phyloP scores from a whole-genome alignment of 495 filamentous ascomycete species.

The Xylaria sp. region DNA sequence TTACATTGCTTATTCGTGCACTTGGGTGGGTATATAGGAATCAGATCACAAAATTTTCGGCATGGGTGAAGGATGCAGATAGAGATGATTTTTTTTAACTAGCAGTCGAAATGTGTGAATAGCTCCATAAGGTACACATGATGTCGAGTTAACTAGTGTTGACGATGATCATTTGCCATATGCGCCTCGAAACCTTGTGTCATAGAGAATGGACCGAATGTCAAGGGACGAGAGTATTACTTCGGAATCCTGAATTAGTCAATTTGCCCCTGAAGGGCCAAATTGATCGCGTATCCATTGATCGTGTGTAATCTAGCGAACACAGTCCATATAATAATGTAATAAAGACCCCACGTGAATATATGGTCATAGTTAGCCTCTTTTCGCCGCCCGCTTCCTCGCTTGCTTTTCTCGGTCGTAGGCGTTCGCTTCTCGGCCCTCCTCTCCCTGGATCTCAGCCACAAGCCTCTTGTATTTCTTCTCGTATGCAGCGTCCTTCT shows the following conservation, averaged over 20 bases:
- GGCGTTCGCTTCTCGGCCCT: constrained; percentile 81
- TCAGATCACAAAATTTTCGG: neutral
- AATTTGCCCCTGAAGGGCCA: neutral
- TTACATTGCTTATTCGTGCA: neutral
- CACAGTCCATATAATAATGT: neutral
- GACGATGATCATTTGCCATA: neutral
- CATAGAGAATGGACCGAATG: neutral
- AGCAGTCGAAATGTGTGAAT: neutral
- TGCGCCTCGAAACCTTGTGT: neutral
- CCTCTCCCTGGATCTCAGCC: constrained; percentile 93
- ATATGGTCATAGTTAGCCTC: constrained; percentile 6
- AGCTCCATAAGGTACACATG: no score
- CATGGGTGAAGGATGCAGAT: neutral
- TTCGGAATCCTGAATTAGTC: neutral
- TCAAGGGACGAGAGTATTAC: neutral
- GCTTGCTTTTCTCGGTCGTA: constrained; percentile 85
- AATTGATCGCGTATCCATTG: neutral
- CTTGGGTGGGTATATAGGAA: neutral
- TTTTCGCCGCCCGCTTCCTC: constrained; percentile 63
- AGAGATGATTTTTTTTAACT: neutral
- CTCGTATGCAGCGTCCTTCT: constrained; percentile 87
- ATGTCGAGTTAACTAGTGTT: neutral
- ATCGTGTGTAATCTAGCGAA: neutral
- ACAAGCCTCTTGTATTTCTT: constrained; percentile 91
- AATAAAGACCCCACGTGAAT: neutral